phyloP scores from a whole-genome alignment of 495 filamentous ascomycete genomes.

The Lichenothelia convexa region DNA sequence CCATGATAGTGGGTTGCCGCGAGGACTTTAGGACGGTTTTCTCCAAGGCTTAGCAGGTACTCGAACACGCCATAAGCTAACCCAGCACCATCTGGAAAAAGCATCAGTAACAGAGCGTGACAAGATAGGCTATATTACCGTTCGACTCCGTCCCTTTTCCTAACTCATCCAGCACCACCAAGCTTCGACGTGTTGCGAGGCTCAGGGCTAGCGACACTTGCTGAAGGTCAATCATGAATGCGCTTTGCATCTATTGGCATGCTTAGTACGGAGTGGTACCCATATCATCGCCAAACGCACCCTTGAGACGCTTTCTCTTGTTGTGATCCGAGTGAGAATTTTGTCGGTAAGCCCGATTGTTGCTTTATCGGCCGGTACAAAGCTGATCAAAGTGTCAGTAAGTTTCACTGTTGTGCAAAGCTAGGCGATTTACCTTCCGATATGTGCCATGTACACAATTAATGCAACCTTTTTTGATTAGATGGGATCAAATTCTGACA shows the following conservation, averaged over 20 bases:
- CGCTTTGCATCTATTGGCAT: conserved; percentile 66
- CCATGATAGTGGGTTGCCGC: conserved; percentile 80
- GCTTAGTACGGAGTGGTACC: not conserved
- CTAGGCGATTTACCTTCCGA: conserved; percentile 39
- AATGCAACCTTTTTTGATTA: too few relatives aligned
- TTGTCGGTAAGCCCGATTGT: conserved; percentile 80
- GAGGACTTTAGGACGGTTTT: conserved; percentile 61
- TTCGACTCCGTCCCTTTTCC: conserved; percentile 77
- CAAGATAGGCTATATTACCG: conserved; percentile 19
- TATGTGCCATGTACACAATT: conserved; percentile 83
- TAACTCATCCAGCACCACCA: conserved; percentile 86
- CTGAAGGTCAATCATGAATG: conserved; percentile 85
- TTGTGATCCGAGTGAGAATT: conserved; percentile 75
- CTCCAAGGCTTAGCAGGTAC: conserved; percentile 43
- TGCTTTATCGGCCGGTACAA: conserved; percentile 64
- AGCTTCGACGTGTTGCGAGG: conserved; percentile 55
- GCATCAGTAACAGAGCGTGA: conserved; percentile 1
- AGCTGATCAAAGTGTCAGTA: conserved; percentile 27
- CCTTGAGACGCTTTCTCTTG: conserved; percentile 68
- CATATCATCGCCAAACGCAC: conserved; percentile 13
- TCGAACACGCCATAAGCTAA: conserved; percentile 69
- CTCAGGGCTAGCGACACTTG: conserved; percentile 66
- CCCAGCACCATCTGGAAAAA: conserved; percentile 52
- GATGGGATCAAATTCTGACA: too few relatives aligned
- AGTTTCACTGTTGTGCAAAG: too few relatives aligned